Percentiles rank a stretch among this genome's conserved stretches.
Conservation (phyloP, 371 early-diverging fungal species). For the Homolaphlyctis polyrhiza region DNA sequence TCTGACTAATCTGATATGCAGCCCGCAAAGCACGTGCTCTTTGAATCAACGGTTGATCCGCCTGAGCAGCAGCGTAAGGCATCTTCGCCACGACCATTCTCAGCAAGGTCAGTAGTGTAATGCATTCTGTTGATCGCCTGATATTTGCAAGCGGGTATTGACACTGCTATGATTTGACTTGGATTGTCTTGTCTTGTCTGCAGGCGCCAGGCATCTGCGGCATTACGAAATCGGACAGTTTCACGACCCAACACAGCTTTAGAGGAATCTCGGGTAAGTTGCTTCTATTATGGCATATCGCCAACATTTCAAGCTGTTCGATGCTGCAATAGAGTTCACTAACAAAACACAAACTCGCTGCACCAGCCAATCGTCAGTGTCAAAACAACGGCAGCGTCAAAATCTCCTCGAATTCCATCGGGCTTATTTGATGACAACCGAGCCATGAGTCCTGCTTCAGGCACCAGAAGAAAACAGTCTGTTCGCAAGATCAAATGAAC, state of each 20-base stretch:
- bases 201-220: constrained; percentile 1
- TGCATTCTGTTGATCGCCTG: background rate
- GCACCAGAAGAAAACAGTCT: too few relatives aligned
- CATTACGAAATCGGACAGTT: background rate
- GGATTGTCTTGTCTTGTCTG: background rate
- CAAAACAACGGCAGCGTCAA: too few relatives aligned
- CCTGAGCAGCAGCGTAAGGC: background rate
- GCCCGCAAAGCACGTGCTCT: background rate
- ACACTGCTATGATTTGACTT: background rate
- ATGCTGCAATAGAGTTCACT: too few relatives aligned
- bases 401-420: too few relatives aligned
- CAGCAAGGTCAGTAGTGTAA: background rate
- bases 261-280: background rate
- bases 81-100: background rate
- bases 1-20: background rate
- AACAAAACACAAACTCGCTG: too few relatives aligned
- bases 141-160: background rate
- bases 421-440: background rate
- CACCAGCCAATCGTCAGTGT: too few relatives aligned
- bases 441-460: background rate
- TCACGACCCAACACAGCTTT: constrained; percentile 2
- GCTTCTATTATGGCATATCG: too few relatives aligned
- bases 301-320: too few relatives aligned
- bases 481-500: too few relatives aligned
- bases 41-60: background rate